Percentiles rank a stretch among this genome's conserved stretches.
Evolutionary conservation across 2,329 filamentous ascomycete genomes (phyloP).

Genomic region (Penicillium sp.): DNA sequence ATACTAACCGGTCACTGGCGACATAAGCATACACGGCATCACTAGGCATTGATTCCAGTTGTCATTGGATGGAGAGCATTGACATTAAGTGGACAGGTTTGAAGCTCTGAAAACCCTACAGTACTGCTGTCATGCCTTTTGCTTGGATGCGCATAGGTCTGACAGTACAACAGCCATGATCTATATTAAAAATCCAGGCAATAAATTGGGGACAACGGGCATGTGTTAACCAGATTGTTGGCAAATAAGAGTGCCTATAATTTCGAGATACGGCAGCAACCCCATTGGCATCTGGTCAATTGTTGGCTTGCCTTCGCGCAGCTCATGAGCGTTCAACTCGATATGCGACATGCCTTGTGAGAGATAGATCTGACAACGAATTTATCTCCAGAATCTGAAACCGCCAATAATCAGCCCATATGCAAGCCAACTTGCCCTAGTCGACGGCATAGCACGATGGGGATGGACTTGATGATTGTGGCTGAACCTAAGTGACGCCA

Average conservation of each 20-base stretch:
- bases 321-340: background rate
- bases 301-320: background rate
- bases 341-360: background rate
- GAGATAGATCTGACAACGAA: background rate
- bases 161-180: background rate
- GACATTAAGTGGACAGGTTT: too few species aligned
- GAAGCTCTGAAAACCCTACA: too few species aligned
- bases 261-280: background rate
- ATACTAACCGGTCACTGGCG: too few species aligned
- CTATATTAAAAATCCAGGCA: background rate
- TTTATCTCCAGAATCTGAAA: background rate
- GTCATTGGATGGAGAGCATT: too few species aligned
- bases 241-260: background rate
- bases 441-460: slow-evolving; percentile 6
- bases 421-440: slow-evolving; percentile 8
- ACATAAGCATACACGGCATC: too few species aligned
- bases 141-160: background rate
- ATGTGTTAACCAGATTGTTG: background rate
- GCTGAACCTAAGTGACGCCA: slow-evolving; percentile 10
- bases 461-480: background rate
- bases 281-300: background rate
- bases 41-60: too few species aligned
- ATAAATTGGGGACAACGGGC: background rate
- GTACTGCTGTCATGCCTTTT: too few species aligned
- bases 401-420: slow-evolving; percentile 2